phyloP scores from a whole-genome alignment of 2,329 filamentous ascomycete species.

The Cordyceps cateniannulata region DNA sequence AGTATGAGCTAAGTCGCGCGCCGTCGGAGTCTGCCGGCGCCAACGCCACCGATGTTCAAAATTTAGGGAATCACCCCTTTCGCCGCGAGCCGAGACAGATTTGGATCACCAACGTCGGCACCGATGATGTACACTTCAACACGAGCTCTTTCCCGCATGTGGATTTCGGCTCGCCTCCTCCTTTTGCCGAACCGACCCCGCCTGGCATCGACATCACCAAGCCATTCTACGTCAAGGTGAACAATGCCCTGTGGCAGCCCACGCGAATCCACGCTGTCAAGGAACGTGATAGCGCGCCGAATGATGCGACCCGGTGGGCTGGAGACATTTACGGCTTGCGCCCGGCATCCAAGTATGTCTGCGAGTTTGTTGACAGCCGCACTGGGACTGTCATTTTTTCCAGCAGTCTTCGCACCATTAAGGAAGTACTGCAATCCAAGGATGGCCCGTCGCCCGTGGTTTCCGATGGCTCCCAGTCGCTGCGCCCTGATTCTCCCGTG shows the following conservation, averaged over 20 bases:
- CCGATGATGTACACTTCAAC: conserved; percentile 71
- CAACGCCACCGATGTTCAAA: conserved; percentile 69
- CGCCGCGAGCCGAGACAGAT: conserved; percentile 64
- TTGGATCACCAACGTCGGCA: conserved; percentile 75
- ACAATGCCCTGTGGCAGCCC: conserved; percentile 74
- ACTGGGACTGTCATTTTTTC: conserved; percentile 63
- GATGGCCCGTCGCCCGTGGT: conserved; percentile 24
- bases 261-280: conserved; percentile 58
- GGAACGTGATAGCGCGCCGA: conserved; percentile 25
- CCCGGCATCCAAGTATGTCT: conserved; percentile 69
- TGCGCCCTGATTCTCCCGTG: conserved; percentile 68
- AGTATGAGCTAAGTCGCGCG: conserved; percentile 75
- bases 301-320: conserved; percentile 53
- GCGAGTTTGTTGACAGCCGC: conserved; percentile 65
- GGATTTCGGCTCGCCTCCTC: conserved; percentile 26
- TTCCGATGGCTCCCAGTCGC: conserved; percentile 48
- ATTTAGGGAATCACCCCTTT: conserved; percentile 69
- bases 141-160: conserved; percentile 57
- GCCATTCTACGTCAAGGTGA: conserved; percentile 73
- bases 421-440: conserved; percentile 33
- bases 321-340: conserved; percentile 65
- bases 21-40: conserved; percentile 67
- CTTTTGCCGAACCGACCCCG: conserved; percentile 16
- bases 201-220: conserved; percentile 60
- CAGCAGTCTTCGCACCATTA: conserved; percentile 62